phyloP scores from a whole-genome alignment of 345 rosid genomes.

The Gossypium mustelinum region DNA sequence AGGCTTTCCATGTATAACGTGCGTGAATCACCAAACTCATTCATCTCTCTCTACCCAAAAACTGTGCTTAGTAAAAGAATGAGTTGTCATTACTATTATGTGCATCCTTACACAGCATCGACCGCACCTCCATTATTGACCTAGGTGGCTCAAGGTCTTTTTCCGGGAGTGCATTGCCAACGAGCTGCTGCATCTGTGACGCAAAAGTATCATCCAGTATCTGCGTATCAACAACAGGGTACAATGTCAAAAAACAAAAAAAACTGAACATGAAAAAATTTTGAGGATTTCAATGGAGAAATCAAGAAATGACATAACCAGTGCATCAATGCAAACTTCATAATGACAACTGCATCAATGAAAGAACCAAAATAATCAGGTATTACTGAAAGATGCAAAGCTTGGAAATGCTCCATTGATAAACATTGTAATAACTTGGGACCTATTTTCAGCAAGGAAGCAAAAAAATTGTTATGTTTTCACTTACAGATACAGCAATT shows the following conservation, averaged over 20 bases:
- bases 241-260: background rate
- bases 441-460: background rate
- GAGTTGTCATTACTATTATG: constrained; percentile 61
- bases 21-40: background rate
- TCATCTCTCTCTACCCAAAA: background rate
- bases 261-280: background rate
- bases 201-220: constrained; percentile 89
- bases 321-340: background rate
- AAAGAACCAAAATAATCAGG: background rate
- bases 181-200: constrained; percentile 89
- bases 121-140: constrained; percentile 83
- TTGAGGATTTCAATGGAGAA: background rate
- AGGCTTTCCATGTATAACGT: background rate
- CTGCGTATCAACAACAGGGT: constrained; percentile 35
- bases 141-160: constrained; percentile 93
- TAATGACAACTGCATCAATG: background rate
- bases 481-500: constrained; percentile 77
- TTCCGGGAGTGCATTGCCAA: constrained; percentile 74
- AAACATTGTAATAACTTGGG: background rate
- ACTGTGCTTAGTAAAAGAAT: constrained; percentile 45
- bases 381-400: background rate
- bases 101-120: constrained; percentile 89
- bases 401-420: background rate
- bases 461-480: constrained; percentile 5
- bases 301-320: background rate